A percentile compares a stretch with the other conserved stretches of the same genome.
Evolutionary conservation across 2,329 filamentous ascomycete genomes (phyloP).

Genomic region (Cladosporium halotolerans): DNA sequence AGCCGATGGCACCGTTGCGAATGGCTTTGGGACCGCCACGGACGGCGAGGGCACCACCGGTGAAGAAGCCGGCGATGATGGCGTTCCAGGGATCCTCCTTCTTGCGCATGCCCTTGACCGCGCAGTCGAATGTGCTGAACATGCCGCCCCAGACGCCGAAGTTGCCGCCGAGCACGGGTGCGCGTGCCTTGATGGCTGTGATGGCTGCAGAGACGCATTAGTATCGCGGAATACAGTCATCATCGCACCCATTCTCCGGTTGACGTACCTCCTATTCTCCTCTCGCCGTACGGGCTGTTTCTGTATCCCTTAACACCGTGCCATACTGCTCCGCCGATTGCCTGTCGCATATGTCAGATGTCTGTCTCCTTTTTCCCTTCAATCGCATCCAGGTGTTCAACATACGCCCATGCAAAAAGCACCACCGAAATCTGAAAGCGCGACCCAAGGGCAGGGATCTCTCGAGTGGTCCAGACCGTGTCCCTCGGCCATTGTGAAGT

Average conservation of each 20-base stretch:
- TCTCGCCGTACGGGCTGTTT: conserved; percentile 68
- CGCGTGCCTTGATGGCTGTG: conserved; percentile 95
- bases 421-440: conserved; percentile 94
- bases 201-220: conserved; percentile 47
- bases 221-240: not conserved
- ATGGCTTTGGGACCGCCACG: conserved; percentile 88
- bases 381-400: not conserved
- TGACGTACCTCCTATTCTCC: conserved; percentile 68
- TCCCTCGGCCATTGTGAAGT: conserved; percentile 13
- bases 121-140: conserved; percentile 94
- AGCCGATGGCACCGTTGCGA: conserved; percentile 92
- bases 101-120: conserved; percentile 77
- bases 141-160: conserved; percentile 97
- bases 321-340: conserved; percentile 63
- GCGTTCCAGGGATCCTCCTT: conserved; percentile 99
- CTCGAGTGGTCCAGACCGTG: conserved; percentile 77
- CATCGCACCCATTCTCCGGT: not conserved
- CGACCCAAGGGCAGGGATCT: conserved; percentile 95
- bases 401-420: conserved; percentile 94
- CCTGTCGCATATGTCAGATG: conserved; percentile 17
- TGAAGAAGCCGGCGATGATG: conserved; percentile 96
- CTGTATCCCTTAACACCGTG: conserved; percentile 77
- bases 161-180: conserved; percentile 92
- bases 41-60: conserved; percentile 83
- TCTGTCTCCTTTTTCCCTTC: not conserved